These are phyloP conservation scores for Daedalea quercina DNA, from an alignment of 768 basidiomycete species.

Conservation along the genomic window DNA sequence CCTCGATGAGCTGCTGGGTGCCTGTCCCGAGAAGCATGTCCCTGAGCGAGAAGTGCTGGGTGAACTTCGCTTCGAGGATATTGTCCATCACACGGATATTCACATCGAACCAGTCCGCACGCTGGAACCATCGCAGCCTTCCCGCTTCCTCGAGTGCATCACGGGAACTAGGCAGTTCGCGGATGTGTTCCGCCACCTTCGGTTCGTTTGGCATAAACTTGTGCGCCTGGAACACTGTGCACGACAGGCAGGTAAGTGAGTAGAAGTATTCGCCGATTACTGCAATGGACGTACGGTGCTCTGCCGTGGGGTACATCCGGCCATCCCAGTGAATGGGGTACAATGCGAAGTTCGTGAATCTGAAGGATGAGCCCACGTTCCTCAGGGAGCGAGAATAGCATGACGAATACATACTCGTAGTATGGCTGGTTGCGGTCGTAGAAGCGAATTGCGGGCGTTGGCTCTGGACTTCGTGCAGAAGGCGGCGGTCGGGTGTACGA, in stretches of 20 bases:
- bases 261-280: background rate
- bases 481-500: no score
- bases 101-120: slow-evolving; percentile 9
- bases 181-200: slow-evolving; percentile 10
- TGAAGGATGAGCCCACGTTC: background rate
- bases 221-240: slow-evolving; percentile 6
- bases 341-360: background rate
- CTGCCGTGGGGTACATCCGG: background rate
- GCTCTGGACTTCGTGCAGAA: no score
- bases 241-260: background rate
- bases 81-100: slow-evolving; percentile 38
- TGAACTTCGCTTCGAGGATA: slow-evolving; percentile 61
- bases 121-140: background rate
- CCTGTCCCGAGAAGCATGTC: slow-evolving; percentile 50
- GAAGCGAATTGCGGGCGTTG: background rate
- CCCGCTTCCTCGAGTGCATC: slow-evolving; percentile 9
- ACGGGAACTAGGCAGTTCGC: background rate
- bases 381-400: no score
- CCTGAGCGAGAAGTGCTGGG: slow-evolving; percentile 58
- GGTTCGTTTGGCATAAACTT: slow-evolving; percentile 7
- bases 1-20: slow-evolving; percentile 28
- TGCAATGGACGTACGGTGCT: background rate
- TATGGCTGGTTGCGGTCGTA: background rate
- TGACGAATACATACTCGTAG: background rate
- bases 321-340: background rate